Percentiles rank a stretch among this genome's conserved stretches.
phyloP scores from a whole-genome alignment of 768 basidiomycete species.

The Tulasnella sp. region DNA sequence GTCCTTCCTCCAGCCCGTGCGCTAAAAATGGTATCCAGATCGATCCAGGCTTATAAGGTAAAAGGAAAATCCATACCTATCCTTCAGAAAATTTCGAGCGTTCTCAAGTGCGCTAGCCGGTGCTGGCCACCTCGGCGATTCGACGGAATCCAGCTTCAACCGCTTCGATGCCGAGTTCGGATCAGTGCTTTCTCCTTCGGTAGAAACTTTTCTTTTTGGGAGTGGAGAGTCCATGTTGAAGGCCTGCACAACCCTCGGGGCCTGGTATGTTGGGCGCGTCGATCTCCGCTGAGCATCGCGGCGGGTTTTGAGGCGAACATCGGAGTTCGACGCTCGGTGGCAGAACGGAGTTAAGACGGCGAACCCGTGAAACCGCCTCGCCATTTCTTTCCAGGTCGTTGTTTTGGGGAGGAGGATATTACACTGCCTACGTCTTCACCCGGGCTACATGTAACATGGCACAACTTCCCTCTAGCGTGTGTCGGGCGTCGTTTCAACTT shows the following conservation, averaged over 20 bases:
- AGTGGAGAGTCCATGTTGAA: neutral
- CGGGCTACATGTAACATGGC: too few species aligned
- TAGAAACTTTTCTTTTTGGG: neutral
- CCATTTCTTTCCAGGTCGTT: too few species aligned
- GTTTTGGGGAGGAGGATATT: too few species aligned
- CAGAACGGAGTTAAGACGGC: neutral
- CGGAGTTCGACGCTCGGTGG: neutral
- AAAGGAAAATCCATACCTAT: neutral
- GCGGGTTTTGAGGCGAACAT: neutral
- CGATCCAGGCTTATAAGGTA: neutral
- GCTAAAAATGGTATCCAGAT: neutral
- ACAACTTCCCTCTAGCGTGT: too few species aligned
- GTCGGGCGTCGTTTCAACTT: too few species aligned
- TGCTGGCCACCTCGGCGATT: neutral
- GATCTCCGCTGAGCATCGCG: neutral
- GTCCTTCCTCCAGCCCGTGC: conserved; percentile 36
- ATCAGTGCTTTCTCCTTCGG: neutral
- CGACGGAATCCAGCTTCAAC: neutral
- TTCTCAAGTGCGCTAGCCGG: neutral
- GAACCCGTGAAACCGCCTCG: neutral
- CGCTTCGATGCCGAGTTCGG: neutral
- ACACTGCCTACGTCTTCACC: too few species aligned
- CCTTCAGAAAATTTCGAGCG: neutral
- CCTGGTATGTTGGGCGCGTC: neutral
- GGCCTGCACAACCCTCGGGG: neutral